Base-by-base conservation (phyloP, 177 flowering plant species). In the Vitis hybrid region DNA sequence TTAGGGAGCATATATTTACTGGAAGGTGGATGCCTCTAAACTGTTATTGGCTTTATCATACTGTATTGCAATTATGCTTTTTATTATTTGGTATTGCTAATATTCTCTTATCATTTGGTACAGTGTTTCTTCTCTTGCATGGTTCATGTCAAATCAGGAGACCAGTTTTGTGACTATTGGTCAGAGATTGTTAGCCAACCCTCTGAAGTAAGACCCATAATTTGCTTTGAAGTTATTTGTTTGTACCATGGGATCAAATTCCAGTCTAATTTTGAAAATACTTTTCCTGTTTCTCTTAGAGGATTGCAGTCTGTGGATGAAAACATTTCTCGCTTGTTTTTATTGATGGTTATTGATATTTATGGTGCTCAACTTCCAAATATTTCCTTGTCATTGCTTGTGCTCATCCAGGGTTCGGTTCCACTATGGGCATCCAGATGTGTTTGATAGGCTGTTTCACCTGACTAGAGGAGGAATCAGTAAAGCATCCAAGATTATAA, bases 61-160 rank as follows among this genome's bases (percentile, higher is more conserved):
- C 55, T 55, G 14, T 67, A 2, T 50, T 58, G 50, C 18, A 49
- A 72, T 10, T 7, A 4, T 34, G 3, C 17, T 39, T 4, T 13
- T 63, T 19, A 45, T 34, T 11, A 18, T 26, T 50, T n/a, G 21
- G 21, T 49, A 13, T 39, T 74, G 55, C 51, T 59, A 14, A 15
- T 21, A 51, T 62, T 70, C 30, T 39, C 39, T 65, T 68, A 1
- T 55, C 63, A 8, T 18, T 17, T 69, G 48, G 59, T 84, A 80
- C 92, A 95, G 98, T 89, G 97, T 95, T 82, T 95, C 99, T 72
- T 95, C 99, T 77, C 96, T 95, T 81, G 99, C 99, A n/a, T 94
- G 99, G 99, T 94, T 89, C 77, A 89, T 89, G 93, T 89, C 93
- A 51, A 86, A 85, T 81, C 93, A 89, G 70, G 93, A 89, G 78